Percentiles rank a stretch among this genome's conserved stretches.
Evolutionary conservation across 2,329 filamentous ascomycete genomes (phyloP).

Genomic region (Cladosporium colombiae): DNA sequence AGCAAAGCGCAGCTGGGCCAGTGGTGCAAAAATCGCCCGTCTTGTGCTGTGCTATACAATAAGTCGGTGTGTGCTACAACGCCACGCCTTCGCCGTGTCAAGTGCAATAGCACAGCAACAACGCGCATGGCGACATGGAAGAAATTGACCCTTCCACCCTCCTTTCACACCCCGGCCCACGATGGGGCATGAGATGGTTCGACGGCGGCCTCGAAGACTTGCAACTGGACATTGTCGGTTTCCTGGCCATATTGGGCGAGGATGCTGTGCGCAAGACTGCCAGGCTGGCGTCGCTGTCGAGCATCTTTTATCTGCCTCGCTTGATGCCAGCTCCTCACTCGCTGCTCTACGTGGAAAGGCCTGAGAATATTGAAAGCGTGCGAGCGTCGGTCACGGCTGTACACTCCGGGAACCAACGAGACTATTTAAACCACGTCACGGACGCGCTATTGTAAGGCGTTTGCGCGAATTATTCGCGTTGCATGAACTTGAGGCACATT

Average conservation of each 20-base stretch:
- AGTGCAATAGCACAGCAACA: conserved; percentile 4
- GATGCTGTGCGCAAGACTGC: conserved; percentile 53
- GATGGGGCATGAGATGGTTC: conserved; percentile 17
- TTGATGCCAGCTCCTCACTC: conserved; percentile 54
- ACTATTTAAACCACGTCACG: conserved; percentile 52
- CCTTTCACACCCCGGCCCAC: conserved; percentile 1
- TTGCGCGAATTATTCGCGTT: neutral
- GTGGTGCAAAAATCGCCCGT: conserved; percentile 6
- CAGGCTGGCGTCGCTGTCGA: conserved; percentile 52
- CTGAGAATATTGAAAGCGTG: conserved; percentile 43
- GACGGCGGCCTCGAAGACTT: conserved; percentile 35
- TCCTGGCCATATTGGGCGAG: conserved; percentile 56
- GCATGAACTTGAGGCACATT: neutral
- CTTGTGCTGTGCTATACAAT: neutral
- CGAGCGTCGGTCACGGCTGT: conserved; percentile 48
- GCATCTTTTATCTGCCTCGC: conserved; percentile 52
- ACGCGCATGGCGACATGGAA: conserved; percentile 8
- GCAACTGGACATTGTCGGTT: conserved; percentile 58
- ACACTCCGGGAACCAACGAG: conserved; percentile 49
- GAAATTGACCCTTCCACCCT: conserved; percentile 14
- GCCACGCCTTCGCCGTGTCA: neutral
- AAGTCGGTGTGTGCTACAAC: conserved; percentile 2
- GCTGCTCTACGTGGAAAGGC: conserved; percentile 48
- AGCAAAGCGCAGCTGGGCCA: conserved; percentile 4
- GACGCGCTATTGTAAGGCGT: conserved; percentile 47